Percentiles rank a stretch among this genome's conserved stretches.
phyloP scores from a whole-genome alignment of 495 filamentous ascomycete genomes.

The Alectoria sarmentosa region DNA sequence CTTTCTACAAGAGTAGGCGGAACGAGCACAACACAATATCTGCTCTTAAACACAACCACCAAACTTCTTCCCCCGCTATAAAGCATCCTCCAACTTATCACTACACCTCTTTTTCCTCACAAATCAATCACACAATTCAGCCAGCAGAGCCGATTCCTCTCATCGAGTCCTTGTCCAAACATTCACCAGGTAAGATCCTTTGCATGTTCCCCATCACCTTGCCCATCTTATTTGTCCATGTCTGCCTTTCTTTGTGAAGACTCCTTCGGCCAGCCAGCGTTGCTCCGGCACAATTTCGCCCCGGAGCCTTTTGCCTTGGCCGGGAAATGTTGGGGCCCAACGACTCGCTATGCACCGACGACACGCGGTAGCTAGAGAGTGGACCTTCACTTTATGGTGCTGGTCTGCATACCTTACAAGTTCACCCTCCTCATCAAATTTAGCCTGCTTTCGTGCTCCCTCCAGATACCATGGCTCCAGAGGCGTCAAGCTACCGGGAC shows the following conservation, averaged over 20 bases:
- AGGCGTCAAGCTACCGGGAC: neutral
- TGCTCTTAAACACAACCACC: constrained; percentile 6
- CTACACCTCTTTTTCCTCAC: neutral
- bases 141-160: neutral
- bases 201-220: neutral
- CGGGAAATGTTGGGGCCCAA: neutral
- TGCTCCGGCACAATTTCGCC: neutral
- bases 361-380: neutral
- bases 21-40: no score
- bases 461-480: neutral
- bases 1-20: constrained; percentile 15
- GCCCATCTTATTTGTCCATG: neutral
- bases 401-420: neutral
- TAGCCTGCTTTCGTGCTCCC: neutral
- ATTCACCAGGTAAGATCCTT: constrained; percentile 2
- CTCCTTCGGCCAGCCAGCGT: neutral
- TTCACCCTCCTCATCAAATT: neutral
- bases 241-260: no score
- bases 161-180: neutral
- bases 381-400: neutral
- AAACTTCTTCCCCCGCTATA: constrained; percentile 4
- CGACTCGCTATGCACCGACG: neutral
- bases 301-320: neutral
- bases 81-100: neutral
- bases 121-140: neutral